Evolutionary conservation across 2,329 filamentous ascomycete genomes (phyloP), one percentile per base, ranked within the genome.

Genomic region (Boeremia exigua): DNA sequence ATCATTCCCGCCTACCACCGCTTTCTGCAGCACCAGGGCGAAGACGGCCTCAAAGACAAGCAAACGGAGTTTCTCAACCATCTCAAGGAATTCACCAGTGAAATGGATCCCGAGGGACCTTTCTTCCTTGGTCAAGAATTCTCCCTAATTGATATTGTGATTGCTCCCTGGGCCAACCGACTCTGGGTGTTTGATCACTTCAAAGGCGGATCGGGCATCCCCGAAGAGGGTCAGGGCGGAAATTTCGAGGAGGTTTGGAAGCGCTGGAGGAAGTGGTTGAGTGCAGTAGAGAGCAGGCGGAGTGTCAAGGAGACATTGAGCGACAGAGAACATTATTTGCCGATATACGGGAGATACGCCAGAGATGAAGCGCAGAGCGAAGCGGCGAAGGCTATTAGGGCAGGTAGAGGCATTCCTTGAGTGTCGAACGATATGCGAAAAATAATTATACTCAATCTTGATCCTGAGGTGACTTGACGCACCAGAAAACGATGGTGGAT

Each of bases 181-280:
- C 69, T 92, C 17, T 93, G 89, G 79, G 77, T 91, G 6, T 87
- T 93, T 62, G 88, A 93, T 63, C 82, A 91, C 59, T 93, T 88
- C 70, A 93, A 93, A 53, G 80, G 79, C 1, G 83, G 82, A 0
- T 58, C 81, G n/a, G 79, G 80, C 0, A 77, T 86, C 36, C 82
- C 81, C 1, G 75, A 60, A 46, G 69, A 78, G 30, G 81, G 81
- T 0, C 42, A 80, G 47, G 80, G 78, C 2, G 81, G 79, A 0
- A 77, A 80, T 7, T 84, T 89, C 33, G 84, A 85, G 48, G 72
- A 72, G 32, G 69, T 82, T 2, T 92, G 88, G 90, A 73, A 66
- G 37, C 78, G 89, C 43, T 93, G 88, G 86, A 78, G 81, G 64
- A 79, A 69, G 48, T 94, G 88, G 88, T 74, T 82, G 28, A 78